Base-by-base conservation (phyloP, 1,284 basidiomycete genomes). In the Wallemia hederae region DNA sequence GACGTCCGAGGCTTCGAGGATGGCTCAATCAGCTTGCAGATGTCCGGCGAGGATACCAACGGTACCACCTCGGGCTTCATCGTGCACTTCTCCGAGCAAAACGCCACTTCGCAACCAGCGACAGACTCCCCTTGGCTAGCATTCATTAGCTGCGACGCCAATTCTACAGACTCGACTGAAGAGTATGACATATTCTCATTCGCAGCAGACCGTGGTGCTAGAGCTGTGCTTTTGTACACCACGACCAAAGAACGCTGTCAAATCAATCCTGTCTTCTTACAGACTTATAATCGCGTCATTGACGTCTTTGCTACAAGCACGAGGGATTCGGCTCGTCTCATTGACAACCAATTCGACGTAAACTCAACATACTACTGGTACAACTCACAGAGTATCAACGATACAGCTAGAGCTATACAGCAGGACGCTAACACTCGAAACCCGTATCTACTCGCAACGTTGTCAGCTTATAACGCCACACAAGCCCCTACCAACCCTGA, bases 41-140 rank as follows among this genome's bases (percentile, higher is more conserved):
- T 33, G 31, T 33, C 31, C 7, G 31, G 31, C 31, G 31, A 33
- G 31, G 31, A 33, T 19, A 33, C 31, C 7, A 33, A 33, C 31
- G 31, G 31, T 33, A 33, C 31, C 19, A 33, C 31, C 7, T 33
- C 31, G 19, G 31, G 31, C 31, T 33, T 33, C 19, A 33, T 33
- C 31, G 31, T 33, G 19, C 31, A 33, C 19, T 33, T 33, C 31
- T 33, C 31, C 19, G 31, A 33, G 31, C 31, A 33, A 33, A 33
- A 33, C 19, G 31, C 31, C 19, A 33, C 31, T 33, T 9, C 31
- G 19, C 31, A 33, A 33, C 19, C 31, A 9, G 7, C 71, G 0
- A 68, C 71, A 0, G 62, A 72, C 1, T 85, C 86, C 0, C 86
- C 87, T 5, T 91, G 86, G 85, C 84, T 91, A 64, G 87, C 88